phyloP scores from a whole-genome alignment of 352 stramenopile genomes.

The Globisporangium rhizosaccharum region DNA sequence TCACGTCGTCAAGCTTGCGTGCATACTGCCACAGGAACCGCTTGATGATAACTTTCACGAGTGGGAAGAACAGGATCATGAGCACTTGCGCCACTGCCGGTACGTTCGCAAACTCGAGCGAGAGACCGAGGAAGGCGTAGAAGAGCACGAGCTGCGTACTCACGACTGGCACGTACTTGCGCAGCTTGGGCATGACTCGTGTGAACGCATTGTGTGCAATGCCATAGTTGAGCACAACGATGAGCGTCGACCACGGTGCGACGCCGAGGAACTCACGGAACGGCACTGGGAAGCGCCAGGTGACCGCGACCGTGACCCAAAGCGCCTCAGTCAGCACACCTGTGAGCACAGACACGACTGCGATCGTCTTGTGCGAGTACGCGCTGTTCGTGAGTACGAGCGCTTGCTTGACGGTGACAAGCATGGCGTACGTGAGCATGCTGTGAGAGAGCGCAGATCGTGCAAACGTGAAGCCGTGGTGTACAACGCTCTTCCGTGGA shows the following conservation, averaged over 20 bases:
- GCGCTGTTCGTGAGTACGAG: constrained; percentile 6
- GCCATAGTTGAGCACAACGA: constrained; percentile 11
- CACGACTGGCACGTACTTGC: constrained; percentile 14
- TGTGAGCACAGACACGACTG: constrained; percentile 7
- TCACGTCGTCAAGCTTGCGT: constrained; percentile 16
- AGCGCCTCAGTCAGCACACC: constrained; percentile 7
- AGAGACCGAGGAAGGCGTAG: constrained; percentile 16
- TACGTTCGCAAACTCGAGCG: constrained; percentile 15
- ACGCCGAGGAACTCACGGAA: constrained; percentile 16
- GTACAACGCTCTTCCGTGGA: background rate
- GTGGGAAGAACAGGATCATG: constrained; percentile 15
- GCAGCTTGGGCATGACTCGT: constrained; percentile 1
- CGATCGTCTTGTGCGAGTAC: constrained; percentile 15
- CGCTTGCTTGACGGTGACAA: constrained; percentile 11
- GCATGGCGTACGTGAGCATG: constrained; percentile 13
- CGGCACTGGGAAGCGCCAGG: constrained; percentile 17
- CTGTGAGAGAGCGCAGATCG: constrained; percentile 12
- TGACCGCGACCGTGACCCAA: constrained; percentile 6
- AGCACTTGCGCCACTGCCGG: background rate
- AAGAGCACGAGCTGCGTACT: constrained; percentile 13
- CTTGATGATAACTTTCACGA: constrained; percentile 16
- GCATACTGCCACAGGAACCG: constrained; percentile 17
- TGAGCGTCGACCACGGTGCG: background rate
- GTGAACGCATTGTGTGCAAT: constrained; percentile 9
- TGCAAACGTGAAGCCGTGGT: constrained; percentile 10